Percentiles rank a stretch among this genome's conserved stretches.
phyloP scores from a whole-genome alignment of 306 rosid genomes.

The Cicer arietinum region DNA sequence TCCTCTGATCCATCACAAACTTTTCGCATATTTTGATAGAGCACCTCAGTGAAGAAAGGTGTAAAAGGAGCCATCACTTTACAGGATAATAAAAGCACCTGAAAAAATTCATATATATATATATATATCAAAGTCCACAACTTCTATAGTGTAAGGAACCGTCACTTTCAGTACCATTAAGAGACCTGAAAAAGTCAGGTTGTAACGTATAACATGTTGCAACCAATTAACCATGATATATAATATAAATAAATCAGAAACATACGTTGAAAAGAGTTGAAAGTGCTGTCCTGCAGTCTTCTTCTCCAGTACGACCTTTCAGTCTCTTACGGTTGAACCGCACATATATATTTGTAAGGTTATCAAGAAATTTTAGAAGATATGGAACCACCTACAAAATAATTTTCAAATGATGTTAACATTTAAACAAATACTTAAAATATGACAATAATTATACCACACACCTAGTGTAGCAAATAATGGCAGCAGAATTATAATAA shows the following conservation, averaged over 20 bases:
- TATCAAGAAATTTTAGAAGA: constrained; percentile 94
- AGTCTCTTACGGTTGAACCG: constrained; percentile 98
- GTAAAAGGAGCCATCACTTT: constrained; percentile 99
- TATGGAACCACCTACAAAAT: constrained; percentile 86
- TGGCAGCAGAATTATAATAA: constrained; percentile 7
- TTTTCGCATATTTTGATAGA: constrained; percentile 91
- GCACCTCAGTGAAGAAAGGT: constrained; percentile 93
- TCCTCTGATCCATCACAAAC: constrained; percentile 71
- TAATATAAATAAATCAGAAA: constrained; percentile 38
- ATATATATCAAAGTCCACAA: constrained; percentile 13
- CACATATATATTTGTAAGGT: constrained; percentile 91
- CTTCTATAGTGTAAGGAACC: constrained; percentile 3
- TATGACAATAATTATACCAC: constrained; percentile 2
- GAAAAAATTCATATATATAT: constrained; percentile 36
- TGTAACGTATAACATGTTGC: background rate
- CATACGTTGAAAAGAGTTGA: constrained; percentile 89
- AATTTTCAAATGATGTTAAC: constrained; percentile 22
- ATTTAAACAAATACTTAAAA: constrained; percentile 24
- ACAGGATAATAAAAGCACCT: constrained; percentile 92
- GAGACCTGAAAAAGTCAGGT: constrained; percentile 23
- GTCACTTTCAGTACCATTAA: constrained; percentile 25
- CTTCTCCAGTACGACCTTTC: constrained; percentile 97
- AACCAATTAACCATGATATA: constrained; percentile 14
- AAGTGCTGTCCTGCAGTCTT: constrained; percentile 90
- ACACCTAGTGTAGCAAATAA: constrained; percentile 6